phyloP scores from a whole-genome alignment of 1,284 basidiomycete species.

The Hymenochaete sp. region DNA sequence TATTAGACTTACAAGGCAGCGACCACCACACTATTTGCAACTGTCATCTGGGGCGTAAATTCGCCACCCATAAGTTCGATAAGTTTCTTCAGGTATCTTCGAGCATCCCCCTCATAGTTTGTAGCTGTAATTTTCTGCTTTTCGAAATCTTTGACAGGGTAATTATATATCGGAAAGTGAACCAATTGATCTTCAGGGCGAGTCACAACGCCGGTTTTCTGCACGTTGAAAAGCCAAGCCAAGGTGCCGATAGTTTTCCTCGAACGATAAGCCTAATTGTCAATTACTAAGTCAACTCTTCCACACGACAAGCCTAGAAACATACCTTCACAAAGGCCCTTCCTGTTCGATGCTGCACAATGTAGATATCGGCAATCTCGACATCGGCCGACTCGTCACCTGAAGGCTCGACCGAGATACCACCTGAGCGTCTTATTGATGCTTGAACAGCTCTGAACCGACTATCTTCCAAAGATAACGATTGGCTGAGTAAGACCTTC shows the following conservation, averaged over 20 bases:
- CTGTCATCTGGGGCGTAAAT: slow-evolving; percentile 75
- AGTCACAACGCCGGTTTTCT: slow-evolving; percentile 51
- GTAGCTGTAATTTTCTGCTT: slow-evolving; percentile 63
- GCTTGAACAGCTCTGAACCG: slow-evolving; percentile 47
- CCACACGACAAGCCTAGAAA: slow-evolving; percentile 44
- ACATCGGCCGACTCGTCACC: slow-evolving; percentile 32
- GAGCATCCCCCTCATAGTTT: slow-evolving; percentile 77
- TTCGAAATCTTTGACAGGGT: slow-evolving; percentile 33
- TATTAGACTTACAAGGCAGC: slow-evolving; percentile 66
- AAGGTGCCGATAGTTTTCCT: slow-evolving; percentile 68
- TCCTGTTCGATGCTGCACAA: slow-evolving; percentile 63
- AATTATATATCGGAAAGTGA: slow-evolving; percentile 46
- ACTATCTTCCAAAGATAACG: slow-evolving; percentile 41
- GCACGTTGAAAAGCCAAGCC: slow-evolving; percentile 74
- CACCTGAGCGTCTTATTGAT: slow-evolving; percentile 50
- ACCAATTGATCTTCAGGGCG: slow-evolving; percentile 60
- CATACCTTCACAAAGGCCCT: slow-evolving; percentile 57
- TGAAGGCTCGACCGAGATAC: slow-evolving; percentile 37
- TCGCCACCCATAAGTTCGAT: slow-evolving; percentile 68
- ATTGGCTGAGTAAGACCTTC: slow-evolving; percentile 50
- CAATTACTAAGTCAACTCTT: slow-evolving; percentile 11
- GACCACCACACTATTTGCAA: slow-evolving; percentile 68
- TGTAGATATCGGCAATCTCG: slow-evolving; percentile 52
- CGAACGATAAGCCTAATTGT: slow-evolving; percentile 43
- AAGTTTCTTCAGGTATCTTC: slow-evolving; percentile 80